These are phyloP conservation scores for Lichtheimia ramosa DNA, from an alignment of 371 early-diverging fungal genomes.

Conservation along the genomic window DNA sequence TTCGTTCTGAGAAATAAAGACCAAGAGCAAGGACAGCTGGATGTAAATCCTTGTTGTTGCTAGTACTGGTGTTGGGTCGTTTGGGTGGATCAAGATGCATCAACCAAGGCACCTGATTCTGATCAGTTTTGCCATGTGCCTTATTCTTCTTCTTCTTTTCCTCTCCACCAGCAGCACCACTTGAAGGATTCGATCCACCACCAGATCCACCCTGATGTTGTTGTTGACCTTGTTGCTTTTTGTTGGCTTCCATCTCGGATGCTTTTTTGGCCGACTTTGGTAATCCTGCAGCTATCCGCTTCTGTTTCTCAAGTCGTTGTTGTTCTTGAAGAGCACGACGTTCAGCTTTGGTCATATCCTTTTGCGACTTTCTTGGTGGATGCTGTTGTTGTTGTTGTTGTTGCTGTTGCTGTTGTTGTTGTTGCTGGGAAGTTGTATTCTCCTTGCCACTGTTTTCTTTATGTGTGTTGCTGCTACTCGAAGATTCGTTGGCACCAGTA, in stretches of 20 bases:
- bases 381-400: constrained; percentile 6
- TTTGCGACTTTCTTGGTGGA: constrained; percentile 49
- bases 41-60: constrained; percentile 71
- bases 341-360: constrained; percentile 90
- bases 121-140: constrained; percentile 28
- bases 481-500: not conserved
- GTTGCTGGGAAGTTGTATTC: not conserved
- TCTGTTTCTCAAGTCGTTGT: constrained; percentile 74
- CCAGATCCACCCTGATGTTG: not conserved
- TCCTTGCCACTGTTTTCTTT: constrained; percentile 3
- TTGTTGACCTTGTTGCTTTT: constrained; percentile 26
- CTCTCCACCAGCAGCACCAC: constrained; percentile 16
- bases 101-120: constrained; percentile 66
- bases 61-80: constrained; percentile 43
- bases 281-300: constrained; percentile 51
- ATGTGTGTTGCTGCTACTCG: not conserved
- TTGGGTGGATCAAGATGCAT: constrained; percentile 68
- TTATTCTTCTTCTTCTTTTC: constrained; percentile 37
- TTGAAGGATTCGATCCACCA: not conserved
- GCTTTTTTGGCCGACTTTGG: constrained; percentile 35
- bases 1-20: constrained; percentile 80
- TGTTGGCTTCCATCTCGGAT: constrained; percentile 17
- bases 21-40: constrained; percentile 88
- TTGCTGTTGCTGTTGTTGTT: not conserved
- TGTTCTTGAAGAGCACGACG: constrained; percentile 80